phyloP scores from a whole-genome alignment of 768 basidiomycete genomes.

The Mycena rebaudengoi region DNA sequence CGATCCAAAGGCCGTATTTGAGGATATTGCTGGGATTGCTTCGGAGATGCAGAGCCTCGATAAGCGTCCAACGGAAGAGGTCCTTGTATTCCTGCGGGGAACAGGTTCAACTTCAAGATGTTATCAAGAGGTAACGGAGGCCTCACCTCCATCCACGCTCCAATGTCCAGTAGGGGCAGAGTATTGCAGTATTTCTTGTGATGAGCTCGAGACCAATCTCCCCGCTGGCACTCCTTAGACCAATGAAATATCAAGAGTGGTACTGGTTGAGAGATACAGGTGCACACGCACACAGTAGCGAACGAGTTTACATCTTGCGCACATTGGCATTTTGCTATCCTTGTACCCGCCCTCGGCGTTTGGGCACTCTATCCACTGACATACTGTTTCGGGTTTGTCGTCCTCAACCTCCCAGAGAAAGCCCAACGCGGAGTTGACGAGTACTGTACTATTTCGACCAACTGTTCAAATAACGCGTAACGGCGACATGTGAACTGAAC shows the following conservation, averaged over 20 bases:
- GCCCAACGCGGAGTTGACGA: not conserved
- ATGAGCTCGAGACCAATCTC: not conserved
- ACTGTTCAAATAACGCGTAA: too few relatives aligned
- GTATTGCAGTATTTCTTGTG: conserved; percentile 8
- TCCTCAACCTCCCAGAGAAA: not conserved
- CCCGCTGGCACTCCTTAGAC: not conserved
- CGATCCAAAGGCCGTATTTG: not conserved
- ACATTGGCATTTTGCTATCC: not conserved
- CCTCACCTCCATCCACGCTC: not conserved
- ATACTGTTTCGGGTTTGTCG: not conserved
- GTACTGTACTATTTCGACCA: too few relatives aligned
- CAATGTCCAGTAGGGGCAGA: not conserved
- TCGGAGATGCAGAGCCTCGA: not conserved
- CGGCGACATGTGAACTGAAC: too few relatives aligned
- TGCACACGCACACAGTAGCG: not conserved
- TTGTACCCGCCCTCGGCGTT: not conserved
- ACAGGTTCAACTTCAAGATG: not conserved
- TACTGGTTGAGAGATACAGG: not conserved
- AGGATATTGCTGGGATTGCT: not conserved
- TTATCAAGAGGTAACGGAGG: not conserved
- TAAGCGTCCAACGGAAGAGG: not conserved
- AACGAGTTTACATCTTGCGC: not conserved
- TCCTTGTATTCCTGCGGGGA: not conserved
- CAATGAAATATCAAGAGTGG: not conserved
- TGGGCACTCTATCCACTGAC: conserved; percentile 3